Evolutionary conservation across 1,284 basidiomycete genomes (phyloP).

Genomic region (Stygiomarasmius scandens): DNA sequence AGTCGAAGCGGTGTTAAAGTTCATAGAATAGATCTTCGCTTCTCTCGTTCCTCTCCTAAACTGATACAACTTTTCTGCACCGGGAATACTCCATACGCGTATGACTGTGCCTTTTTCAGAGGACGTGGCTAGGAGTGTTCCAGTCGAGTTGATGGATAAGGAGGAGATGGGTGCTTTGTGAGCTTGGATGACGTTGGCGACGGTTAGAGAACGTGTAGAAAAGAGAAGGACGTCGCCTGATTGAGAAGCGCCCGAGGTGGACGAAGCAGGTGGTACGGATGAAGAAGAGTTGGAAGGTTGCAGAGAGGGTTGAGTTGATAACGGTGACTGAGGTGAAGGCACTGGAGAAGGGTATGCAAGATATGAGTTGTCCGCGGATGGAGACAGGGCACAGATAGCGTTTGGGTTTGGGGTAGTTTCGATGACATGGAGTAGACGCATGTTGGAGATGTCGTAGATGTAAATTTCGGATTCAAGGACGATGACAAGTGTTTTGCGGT

Average conservation of each 20-base stretch:
- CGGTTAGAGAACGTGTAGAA: conserved; percentile 88
- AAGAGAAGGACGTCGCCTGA: conserved; percentile 93
- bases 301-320: conserved; percentile 47
- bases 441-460: conserved; percentile 98
- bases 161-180: conserved; percentile 94
- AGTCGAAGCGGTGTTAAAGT: conserved; percentile 86
- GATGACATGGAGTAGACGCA: conserved; percentile 96
- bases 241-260: conserved; percentile 43
- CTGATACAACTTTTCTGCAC: conserved; percentile 92
- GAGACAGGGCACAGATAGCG: conserved; percentile 93
- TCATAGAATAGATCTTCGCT: conserved; percentile 88
- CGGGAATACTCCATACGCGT: conserved; percentile 90
- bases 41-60: conserved; percentile 90
- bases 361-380: conserved; percentile 94
- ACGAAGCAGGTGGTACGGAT: conserved; percentile 34
- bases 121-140: conserved; percentile 91
- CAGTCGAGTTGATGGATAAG: conserved; percentile 85
- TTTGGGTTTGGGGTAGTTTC: conserved; percentile 96
- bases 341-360: conserved; percentile 96
- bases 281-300: conserved; percentile 26
- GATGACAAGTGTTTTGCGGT: conserved; percentile 94
- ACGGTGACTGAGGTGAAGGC: conserved; percentile 74
- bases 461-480: conserved; percentile 97
- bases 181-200: conserved; percentile 95
- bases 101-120: conserved; percentile 94